Evolutionary conservation across 345 rosid genomes (phyloP).

Genomic region (Brassica incana): DNA sequence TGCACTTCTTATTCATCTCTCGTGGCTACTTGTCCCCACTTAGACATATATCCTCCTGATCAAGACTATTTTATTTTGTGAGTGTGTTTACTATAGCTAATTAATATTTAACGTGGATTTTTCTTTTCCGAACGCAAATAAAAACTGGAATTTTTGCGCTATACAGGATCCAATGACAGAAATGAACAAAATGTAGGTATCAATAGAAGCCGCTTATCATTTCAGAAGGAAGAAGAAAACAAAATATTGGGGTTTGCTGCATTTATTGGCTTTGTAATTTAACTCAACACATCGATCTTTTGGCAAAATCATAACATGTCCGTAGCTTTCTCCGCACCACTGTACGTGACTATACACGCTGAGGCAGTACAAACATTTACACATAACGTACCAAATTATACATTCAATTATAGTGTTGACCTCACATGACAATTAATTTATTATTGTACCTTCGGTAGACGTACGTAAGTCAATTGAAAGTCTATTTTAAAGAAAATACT

Average conservation of each 20-base stretch:
- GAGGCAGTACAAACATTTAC: constrained; percentile 38
- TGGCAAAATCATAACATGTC: constrained; percentile 40
- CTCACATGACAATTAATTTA: constrained; percentile 21
- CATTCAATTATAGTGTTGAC: constrained; percentile 37
- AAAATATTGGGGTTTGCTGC: constrained; percentile 38
- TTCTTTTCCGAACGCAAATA: neutral
- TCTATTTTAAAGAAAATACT: neutral
- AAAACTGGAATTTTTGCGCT: constrained; percentile 2
- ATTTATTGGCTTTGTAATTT: constrained; percentile 32
- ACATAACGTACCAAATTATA: constrained; percentile 40
- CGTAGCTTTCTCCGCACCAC: constrained; percentile 37
- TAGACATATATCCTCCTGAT: constrained; percentile 29
- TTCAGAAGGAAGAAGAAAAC: constrained; percentile 27
- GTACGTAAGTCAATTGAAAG: constrained; percentile 27
- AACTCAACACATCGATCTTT: constrained; percentile 23
- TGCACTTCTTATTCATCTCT: constrained; percentile 11
- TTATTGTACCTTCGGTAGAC: constrained; percentile 37
- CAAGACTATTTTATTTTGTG: neutral
- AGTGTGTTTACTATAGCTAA: neutral
- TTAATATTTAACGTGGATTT: neutral
- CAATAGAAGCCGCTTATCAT: constrained; percentile 26
- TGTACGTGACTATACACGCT: constrained; percentile 39
- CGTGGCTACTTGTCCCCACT: constrained; percentile 30
- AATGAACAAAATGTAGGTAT: constrained; percentile 36
- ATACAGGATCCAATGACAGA: constrained; percentile 23